phyloP scores from a whole-genome alignment of 2,329 filamentous ascomycete species.

The Aspergillus novofumigatus region DNA sequence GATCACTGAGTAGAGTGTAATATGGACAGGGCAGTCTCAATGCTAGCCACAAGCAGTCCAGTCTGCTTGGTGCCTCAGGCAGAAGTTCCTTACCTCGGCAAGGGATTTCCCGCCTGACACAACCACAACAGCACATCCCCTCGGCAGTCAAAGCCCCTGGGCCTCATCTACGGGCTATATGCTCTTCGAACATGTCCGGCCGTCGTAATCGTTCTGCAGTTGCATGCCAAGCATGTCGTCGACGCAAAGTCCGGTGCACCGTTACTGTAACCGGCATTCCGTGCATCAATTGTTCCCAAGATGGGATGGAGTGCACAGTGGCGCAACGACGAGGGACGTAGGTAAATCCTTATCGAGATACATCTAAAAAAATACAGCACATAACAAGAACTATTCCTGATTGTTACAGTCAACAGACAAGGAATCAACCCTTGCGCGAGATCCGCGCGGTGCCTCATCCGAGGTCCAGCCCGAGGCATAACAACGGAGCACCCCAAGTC shows the following conservation, averaged over 20 bases:
- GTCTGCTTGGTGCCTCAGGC: not conserved
- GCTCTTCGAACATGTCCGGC: slow-evolving; percentile 2
- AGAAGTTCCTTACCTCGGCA: not conserved
- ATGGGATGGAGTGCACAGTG: slow-evolving; percentile 26
- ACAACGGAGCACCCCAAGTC: not conserved
- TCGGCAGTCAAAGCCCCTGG: not conserved
- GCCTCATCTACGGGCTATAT: not conserved
- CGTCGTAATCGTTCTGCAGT: slow-evolving; percentile 13
- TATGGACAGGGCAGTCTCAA: too few species aligned
- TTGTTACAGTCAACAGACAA: not conserved
- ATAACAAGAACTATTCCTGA: not conserved
- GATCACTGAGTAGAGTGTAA: too few species aligned
- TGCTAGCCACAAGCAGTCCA: too few species aligned
- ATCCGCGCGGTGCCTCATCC: not conserved
- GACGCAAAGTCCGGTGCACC: slow-evolving; percentile 25
- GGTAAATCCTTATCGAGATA: not conserved
- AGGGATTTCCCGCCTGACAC: not conserved
- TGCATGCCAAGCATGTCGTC: slow-evolving; percentile 15
- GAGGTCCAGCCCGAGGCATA: not conserved
- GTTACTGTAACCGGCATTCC: slow-evolving; percentile 23
- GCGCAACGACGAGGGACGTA: not conserved
- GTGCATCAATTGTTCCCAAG: slow-evolving; percentile 28
- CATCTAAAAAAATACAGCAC: not conserved
- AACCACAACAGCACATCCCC: not conserved
- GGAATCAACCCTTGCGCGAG: slow-evolving; percentile 13